Evolutionary conservation across 208 protist species (phyloP), one percentile per base, ranked within the genome.

Genomic region (Crithidia thermophila): DNA sequence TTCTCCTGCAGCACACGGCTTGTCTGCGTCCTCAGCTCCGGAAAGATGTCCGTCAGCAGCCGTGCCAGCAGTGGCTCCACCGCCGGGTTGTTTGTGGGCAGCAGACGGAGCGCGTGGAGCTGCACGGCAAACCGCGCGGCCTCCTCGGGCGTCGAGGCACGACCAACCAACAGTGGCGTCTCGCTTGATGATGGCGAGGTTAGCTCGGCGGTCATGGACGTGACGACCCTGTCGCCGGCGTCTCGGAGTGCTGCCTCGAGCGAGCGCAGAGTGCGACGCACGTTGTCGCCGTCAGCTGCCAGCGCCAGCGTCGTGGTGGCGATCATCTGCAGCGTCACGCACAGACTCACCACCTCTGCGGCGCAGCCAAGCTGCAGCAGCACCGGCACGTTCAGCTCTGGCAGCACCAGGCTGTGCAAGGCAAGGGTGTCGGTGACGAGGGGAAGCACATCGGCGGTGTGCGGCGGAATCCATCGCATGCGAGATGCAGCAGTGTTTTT

Each of bases 21-120:
- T n/a, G 90, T 95, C 18, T 85, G 78, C 23, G 84, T 94, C 40
- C 79, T 79, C 2, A 95, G 75, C 62, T 90, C 71, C 21, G 90
- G 87, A 46, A 94, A 94, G 25, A 95, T 66, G 56, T 64, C 42
- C 11, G 59, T 51, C n/a, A 86, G 65, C 47, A 90, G 61, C 50
- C 37, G n/a, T 27, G 61, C 58, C 40, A 88, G 45, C 16, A 93
- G 37, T 14, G 68, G 9, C 4, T 53, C 59, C 0, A 74, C 75
- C 13, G 10, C 40, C 30, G 50, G 28, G 42, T 83, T 73, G 2
- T 55, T 47, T 28, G 52, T 50, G 14, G 67, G 58, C 30, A 88
- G 58, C 5, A 88, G 75, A 25, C 77, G 75, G 47, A 94, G 79
- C 11, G 53, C 40, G 45, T 82, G 67, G 33, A 93, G 51, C 36